Percentiles rank a stretch among this genome's conserved stretches.
phyloP scores from a whole-genome alignment of 2,329 filamentous ascomycete species.

The Sporothrix phasma region DNA sequence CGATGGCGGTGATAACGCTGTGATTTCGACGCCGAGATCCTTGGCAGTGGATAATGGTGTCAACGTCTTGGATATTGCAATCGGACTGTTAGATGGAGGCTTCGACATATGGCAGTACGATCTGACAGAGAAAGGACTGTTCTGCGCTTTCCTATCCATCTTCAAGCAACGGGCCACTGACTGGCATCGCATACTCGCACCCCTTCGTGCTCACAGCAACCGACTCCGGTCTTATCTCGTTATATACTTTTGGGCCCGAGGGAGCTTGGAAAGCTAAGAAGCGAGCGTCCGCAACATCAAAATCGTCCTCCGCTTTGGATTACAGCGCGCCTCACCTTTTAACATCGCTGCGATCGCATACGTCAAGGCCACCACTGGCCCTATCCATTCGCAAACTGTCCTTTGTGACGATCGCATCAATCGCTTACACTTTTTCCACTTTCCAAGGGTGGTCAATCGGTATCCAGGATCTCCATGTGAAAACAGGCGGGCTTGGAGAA shows the following conservation, averaged over 20 bases:
- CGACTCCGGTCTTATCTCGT: conserved; percentile 58
- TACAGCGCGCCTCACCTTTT: conserved; percentile 47
- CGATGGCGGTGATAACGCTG: conserved; percentile 2
- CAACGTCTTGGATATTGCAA: conserved; percentile 45
- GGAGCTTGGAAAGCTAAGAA: neutral
- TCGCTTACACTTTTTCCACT: conserved; percentile 76
- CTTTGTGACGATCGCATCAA: conserved; percentile 61
- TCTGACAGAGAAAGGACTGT: conserved; percentile 32
- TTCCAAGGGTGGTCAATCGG: conserved; percentile 78
- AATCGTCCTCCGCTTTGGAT: neutral
- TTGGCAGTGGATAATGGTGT: conserved; percentile 52
- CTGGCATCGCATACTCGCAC: conserved; percentile 59
- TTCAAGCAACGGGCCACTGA: conserved; percentile 55
- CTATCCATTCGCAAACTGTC: conserved; percentile 66
- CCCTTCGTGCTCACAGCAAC: conserved; percentile 77
- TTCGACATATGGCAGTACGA: conserved; percentile 61
- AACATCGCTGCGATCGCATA: conserved; percentile 71
- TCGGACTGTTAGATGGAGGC: conserved; percentile 63
- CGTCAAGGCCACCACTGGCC: conserved; percentile 65
- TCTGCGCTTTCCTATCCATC: conserved; percentile 47
- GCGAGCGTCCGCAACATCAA: neutral
- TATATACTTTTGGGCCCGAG: conserved; percentile 53
- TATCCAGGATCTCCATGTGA: conserved; percentile 76
- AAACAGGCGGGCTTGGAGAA: conserved; percentile 10
- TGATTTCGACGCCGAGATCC: conserved; percentile 41